phyloP scores from a whole-genome alignment of 179 eudicot genomes.

The Silene vulgaris region DNA sequence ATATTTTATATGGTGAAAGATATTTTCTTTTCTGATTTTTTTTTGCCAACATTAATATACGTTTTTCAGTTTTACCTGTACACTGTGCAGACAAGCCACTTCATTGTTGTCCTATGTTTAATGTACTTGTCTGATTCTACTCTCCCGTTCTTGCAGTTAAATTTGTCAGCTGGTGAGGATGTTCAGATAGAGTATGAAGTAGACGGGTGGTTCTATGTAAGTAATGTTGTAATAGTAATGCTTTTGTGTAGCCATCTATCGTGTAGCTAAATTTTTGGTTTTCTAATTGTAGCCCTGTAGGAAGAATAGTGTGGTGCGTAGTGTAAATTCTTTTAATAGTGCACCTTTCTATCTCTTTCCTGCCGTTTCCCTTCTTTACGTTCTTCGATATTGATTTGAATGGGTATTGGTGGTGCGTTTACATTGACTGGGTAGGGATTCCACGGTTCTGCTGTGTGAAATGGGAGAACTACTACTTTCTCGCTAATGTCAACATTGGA shows the following conservation, averaged over 20 bases:
- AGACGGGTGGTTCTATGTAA: slow-evolving; percentile 99
- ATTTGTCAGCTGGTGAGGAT: slow-evolving; percentile 67
- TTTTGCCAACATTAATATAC: not conserved
- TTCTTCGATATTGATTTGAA: not conserved
- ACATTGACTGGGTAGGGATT: not conserved
- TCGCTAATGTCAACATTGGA: not conserved
- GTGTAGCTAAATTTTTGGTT: not conserved
- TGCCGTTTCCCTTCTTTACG: not conserved
- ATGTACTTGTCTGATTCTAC: slow-evolving; percentile 2
- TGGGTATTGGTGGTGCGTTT: not conserved
- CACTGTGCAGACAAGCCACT: slow-evolving; percentile 7
- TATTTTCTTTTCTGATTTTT: too few species aligned
- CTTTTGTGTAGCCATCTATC: not conserved
- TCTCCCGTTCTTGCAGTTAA: slow-evolving; percentile 10
- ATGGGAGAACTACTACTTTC: not conserved
- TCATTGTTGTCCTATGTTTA: not conserved
- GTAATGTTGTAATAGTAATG: slow-evolving; percentile 28
- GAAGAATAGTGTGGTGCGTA: not conserved
- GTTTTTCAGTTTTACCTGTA: not conserved
- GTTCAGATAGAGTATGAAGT: slow-evolving; percentile 88
- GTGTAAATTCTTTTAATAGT: not conserved
- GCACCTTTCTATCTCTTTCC: not conserved
- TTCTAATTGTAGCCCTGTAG: not conserved
- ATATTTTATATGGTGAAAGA: too few species aligned
- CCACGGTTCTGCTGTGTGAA: not conserved